These are phyloP conservation scores for Hypoxylon sp. DNA, from an alignment of 2,329 filamentous ascomycete species.

Conservation along the genomic window DNA sequence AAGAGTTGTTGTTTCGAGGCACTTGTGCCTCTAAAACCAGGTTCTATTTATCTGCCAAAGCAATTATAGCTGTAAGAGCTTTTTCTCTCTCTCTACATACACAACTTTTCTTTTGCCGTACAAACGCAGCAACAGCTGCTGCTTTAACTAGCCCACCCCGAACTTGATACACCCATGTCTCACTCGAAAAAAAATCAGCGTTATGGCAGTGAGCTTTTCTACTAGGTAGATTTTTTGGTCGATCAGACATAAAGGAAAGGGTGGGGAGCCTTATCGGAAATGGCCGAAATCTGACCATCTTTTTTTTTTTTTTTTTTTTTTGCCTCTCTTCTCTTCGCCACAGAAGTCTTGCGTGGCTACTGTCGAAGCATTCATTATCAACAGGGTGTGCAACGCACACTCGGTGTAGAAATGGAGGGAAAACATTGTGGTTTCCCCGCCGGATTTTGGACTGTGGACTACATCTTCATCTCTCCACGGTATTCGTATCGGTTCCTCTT, in stretches of 20 bases:
- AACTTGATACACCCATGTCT: background rate
- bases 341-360: background rate
- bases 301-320: background rate
- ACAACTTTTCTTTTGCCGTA: constrained; percentile 23
- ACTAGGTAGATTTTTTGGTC: constrained; percentile 8
- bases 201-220: constrained; percentile 19
- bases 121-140: background rate
- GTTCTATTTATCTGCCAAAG: constrained; percentile 52
- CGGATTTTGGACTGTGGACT: constrained; percentile 14
- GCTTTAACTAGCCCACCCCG: constrained; percentile 1
- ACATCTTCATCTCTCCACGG: constrained; percentile 12
- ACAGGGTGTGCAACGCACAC: background rate
- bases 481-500: constrained; percentile 8
- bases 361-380: background rate
- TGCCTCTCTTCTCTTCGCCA: background rate
- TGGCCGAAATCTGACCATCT: background rate
- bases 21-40: constrained; percentile 52
- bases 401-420: constrained; percentile 1
- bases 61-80: constrained; percentile 3
- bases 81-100: constrained; percentile 52
- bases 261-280: background rate
- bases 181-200: constrained; percentile 32
- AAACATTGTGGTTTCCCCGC: constrained; percentile 10
- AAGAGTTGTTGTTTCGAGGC: constrained; percentile 43
- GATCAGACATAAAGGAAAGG: constrained; percentile 21